Evolutionary conservation across 192 early-diverging fungal species (phyloP).

Genomic region (Obelidium mucronatum): DNA sequence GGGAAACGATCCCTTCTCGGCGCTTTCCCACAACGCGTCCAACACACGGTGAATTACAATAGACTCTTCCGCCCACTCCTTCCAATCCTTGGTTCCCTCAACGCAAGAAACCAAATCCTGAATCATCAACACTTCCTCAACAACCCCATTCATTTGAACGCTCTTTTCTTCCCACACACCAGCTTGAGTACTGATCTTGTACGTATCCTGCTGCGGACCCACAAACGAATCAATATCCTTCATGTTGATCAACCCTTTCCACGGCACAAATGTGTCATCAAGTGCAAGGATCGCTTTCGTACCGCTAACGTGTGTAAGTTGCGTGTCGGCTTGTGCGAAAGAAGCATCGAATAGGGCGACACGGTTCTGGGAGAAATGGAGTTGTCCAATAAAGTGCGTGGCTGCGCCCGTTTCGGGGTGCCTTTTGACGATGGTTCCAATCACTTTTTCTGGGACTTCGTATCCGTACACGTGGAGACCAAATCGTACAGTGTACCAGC

Average conservation of each 20-base stretch:
- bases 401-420: slow-evolving; percentile 10
- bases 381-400: slow-evolving; percentile 21
- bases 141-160: slow-evolving; percentile 42
- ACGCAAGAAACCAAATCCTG: slow-evolving; percentile 29
- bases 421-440: slow-evolving; percentile 23
- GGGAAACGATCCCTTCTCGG: slow-evolving; percentile 4
- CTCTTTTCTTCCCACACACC: slow-evolving; percentile 22
- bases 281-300: slow-evolving; percentile 28
- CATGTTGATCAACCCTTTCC: slow-evolving; percentile 27
- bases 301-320: slow-evolving; percentile 24
- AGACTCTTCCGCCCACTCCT: slow-evolving; percentile 27
- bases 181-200: background rate
- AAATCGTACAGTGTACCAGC: slow-evolving; percentile 35
- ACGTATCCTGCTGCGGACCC: slow-evolving; percentile 7
- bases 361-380: slow-evolving; percentile 18
- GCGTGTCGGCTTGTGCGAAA: slow-evolving; percentile 21
- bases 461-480: slow-evolving; percentile 25
- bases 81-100: slow-evolving; percentile 10
- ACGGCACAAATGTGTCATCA: slow-evolving; percentile 28
- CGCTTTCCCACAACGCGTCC: slow-evolving; percentile 35
- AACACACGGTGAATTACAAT: slow-evolving; percentile 20
- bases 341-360: slow-evolving; percentile 24
- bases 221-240: slow-evolving; percentile 19
- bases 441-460: slow-evolving; percentile 29
- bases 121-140: slow-evolving; percentile 32